Percentiles rank a stretch among this genome's conserved stretches.
These are phyloP conservation scores for Trypanosoma congolense DNA, from an alignment of 208 protist species.

Conservation along the genomic window DNA sequence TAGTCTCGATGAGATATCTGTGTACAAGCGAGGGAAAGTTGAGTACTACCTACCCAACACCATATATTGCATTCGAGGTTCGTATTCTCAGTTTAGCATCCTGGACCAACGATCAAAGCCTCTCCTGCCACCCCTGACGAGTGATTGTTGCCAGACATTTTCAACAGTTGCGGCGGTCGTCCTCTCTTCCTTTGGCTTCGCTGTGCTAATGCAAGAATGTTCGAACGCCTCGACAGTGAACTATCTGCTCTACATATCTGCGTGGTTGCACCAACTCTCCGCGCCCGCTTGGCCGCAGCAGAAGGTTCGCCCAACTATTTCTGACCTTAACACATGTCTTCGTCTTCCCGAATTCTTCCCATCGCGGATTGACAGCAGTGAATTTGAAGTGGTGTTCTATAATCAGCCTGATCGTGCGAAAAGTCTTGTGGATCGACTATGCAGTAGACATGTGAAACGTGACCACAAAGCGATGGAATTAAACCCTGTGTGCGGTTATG, in stretches of 20 bases:
- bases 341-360: slow-evolving; percentile 75
- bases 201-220: slow-evolving; percentile 54
- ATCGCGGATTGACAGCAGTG: slow-evolving; percentile 46
- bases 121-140: slow-evolving; percentile 64
- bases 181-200: slow-evolving; percentile 72
- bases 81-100: slow-evolving; percentile 80
- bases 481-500: slow-evolving; percentile 68
- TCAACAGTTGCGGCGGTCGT: slow-evolving; percentile 67
- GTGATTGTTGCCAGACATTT: slow-evolving; percentile 88
- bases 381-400: slow-evolving; percentile 84
- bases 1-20: slow-evolving; percentile 52
- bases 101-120: slow-evolving; percentile 35
- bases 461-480: slow-evolving; percentile 3
- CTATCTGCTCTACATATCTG: slow-evolving; percentile 84
- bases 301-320: slow-evolving; percentile 62
- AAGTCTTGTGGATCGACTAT: slow-evolving; percentile 55
- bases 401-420: slow-evolving; percentile 50
- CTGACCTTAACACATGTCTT: slow-evolving; percentile 74
- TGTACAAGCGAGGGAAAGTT: slow-evolving; percentile 20
- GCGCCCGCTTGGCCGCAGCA: slow-evolving; percentile 58
- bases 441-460: slow-evolving; percentile 19
- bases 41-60: slow-evolving; percentile 52
- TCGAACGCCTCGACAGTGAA: slow-evolving; percentile 69
- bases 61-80: slow-evolving; percentile 61
- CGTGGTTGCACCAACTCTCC: slow-evolving; percentile 86